Base-by-base conservation (phyloP, 2,329 filamentous ascomycete species). In the Chlorencoelia australis region DNA sequence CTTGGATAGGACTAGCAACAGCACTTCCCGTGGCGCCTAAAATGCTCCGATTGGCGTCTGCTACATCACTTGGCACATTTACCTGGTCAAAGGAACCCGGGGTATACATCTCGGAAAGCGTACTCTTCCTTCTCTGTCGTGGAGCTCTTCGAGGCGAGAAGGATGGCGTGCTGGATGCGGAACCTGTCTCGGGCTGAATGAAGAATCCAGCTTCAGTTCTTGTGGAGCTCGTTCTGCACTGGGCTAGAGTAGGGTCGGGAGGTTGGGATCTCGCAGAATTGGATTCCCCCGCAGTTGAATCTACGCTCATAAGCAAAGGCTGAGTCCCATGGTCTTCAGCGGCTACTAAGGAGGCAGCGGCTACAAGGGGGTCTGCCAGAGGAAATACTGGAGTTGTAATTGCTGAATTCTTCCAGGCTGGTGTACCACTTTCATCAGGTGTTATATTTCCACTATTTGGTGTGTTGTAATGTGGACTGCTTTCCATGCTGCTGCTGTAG, bases 81-180 rank as follows among this genome's bases (percentile, higher is more conserved):
- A 20, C 21, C n/a, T 10, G 19, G 14, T 35, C 14, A 10, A 46
- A 35, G 16, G 48, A 45, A 7, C 52, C 52, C 15, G 44, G 39
- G 6, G 46, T 52, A 30, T 29, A 47, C 7, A 55, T 42, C 34
- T 55, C 52, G 1, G 52, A 55, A 7, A 55, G 44, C 39, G 43
- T 38, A 29, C 50, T 53, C 26, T 35, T 48, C n/a, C 51, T 43
- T 33, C 44, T 27, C 2, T 42, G 24, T 16, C 39, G 21, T 13
- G 21, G 31, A 13, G 15, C 39, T 31, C 38, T 42, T 17, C 28
- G 35, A 1, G 46, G 33, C 2, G 39, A 45, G 22, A 40, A 44
- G 17, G 41, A 16, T 16, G 39, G 21, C 13, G 21, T 11, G 29
- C 14, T 19, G 27, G 25, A 34, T 14, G 17, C 14, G n/a, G 10